Percentiles rank a stretch among this genome's conserved stretches.
Evolutionary conservation across 352 stramenopile genomes (phyloP).

Genomic region (Phytophthora megakarya): DNA sequence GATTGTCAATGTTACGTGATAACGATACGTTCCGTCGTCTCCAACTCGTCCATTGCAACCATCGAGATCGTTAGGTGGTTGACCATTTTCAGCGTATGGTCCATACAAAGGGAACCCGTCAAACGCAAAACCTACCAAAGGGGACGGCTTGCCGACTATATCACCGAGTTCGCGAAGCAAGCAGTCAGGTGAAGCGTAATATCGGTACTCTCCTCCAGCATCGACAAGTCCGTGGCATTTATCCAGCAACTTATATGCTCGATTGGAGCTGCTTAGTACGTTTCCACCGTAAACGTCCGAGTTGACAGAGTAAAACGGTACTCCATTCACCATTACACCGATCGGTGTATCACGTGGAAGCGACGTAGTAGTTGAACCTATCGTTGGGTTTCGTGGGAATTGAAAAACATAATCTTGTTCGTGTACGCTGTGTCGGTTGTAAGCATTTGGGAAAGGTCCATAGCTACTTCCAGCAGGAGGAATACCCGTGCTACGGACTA

Average conservation of each 20-base stretch:
- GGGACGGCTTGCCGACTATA: constrained; percentile 42
- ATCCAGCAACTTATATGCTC: constrained; percentile 54
- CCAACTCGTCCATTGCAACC: constrained; percentile 67
- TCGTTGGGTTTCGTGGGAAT: constrained; percentile 52
- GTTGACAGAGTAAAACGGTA: constrained; percentile 61
- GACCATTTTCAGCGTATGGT: constrained; percentile 52
- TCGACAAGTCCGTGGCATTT: constrained; percentile 78
- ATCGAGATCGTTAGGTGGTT: constrained; percentile 58
- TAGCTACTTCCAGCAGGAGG: constrained; percentile 46
- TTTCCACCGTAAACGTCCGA: constrained; percentile 47
- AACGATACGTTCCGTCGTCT: constrained; percentile 70
- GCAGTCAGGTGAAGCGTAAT: constrained; percentile 73
- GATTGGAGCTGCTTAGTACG: constrained; percentile 46
- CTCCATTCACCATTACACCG: constrained; percentile 75
- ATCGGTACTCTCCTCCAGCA: constrained; percentile 68
- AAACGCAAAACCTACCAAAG: constrained; percentile 70
- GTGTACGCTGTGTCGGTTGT: constrained; percentile 53
- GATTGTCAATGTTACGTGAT: constrained; percentile 54
- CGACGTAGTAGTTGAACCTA: constrained; percentile 25
- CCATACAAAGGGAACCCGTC: constrained; percentile 83
- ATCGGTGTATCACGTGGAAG: constrained; percentile 52
- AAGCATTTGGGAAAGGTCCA: constrained; percentile 70
- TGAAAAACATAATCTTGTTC: constrained; percentile 72
- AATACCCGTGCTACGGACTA: constrained; percentile 65
- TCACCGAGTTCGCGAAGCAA: constrained; percentile 53